Evolutionary conservation across 768 basidiomycete species (phyloP).

Genomic region (Thelephora aurantiotincta): DNA sequence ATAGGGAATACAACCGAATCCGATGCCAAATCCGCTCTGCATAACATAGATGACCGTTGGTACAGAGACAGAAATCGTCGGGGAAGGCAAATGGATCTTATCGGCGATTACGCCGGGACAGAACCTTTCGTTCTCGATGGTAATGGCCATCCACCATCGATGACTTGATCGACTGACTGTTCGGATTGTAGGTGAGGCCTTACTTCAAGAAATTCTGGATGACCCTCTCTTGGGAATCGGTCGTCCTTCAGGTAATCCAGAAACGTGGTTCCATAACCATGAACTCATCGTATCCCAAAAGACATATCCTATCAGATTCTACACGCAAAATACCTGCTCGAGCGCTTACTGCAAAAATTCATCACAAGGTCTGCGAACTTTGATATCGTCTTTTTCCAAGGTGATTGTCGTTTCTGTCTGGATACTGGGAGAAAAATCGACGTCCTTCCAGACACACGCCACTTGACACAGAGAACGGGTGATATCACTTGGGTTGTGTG

Average conservation of each 20-base stretch:
- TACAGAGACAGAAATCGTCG: constrained; percentile 20
- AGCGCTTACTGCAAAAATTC: constrained; percentile 36
- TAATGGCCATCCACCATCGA: constrained; percentile 9
- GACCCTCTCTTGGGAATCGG: constrained; percentile 49
- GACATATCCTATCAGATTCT: constrained; percentile 47
- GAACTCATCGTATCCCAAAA: constrained; percentile 9
- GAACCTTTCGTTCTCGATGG: constrained; percentile 59
- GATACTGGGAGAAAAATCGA: not conserved
- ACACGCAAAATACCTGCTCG: constrained; percentile 43
- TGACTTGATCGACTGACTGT: not conserved
- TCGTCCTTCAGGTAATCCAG: constrained; percentile 23
- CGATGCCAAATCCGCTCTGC: not conserved
- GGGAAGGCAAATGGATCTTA: constrained; percentile 51
- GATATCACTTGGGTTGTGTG: constrained; percentile 20
- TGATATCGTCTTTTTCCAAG: constrained; percentile 50
- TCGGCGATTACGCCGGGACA: constrained; percentile 56
- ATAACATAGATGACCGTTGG: constrained; percentile 23
- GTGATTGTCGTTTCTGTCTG: constrained; percentile 17
- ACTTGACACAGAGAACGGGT: constrained; percentile 27
- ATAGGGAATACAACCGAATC: not conserved
- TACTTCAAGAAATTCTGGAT: constrained; percentile 42
- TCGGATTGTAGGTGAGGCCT: constrained; percentile 35
- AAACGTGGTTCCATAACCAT: not conserved
- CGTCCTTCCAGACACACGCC: constrained; percentile 24
- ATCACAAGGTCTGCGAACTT: constrained; percentile 36